Base-by-base conservation (phyloP, 139 green algal genomes). In the Mychonastes homosphaera region DNA sequence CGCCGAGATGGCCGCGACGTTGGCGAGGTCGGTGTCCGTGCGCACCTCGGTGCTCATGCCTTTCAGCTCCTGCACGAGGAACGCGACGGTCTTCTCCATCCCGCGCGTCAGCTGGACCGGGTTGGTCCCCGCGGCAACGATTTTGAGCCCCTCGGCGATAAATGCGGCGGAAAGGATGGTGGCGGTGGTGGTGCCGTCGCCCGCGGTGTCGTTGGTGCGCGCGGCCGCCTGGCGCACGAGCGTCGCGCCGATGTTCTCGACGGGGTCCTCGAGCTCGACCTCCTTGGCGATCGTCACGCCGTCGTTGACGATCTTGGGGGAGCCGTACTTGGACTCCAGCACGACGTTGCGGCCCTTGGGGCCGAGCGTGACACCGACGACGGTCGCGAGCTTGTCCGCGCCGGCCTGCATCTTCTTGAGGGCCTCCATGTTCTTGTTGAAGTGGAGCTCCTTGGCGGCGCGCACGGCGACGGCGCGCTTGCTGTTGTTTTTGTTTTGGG, bases 291-390 rank as follows among this genome's bases (percentile, higher is more conserved):
- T 88, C 40, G 88, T 96, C 21, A 98, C 93, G 56, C 93, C 93
- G 71, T 99, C 93, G 67, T 99, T 99, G 21, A 99, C 92, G 53
- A 99, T 98, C 75, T 95, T 94, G 32, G 93, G 93, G 21, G 88
- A 95, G 51, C 93, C 93, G 46, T 93, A 99, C 81, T 98, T 98
- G 76, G 81, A 91, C 82, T 99, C 93, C 18, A 99, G 82, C 56
- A 99, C 93, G 24, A 99, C 93, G 63, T 99, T 99, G 62, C 93
- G 87, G 4, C 92, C 78, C 85, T 99, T 99, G 67, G 93, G 93
- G 7, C 93, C 93, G 38, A 99, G 85, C n/a, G 93, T 99, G 8
- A 99, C 92, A 54, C 93, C 93, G 19, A 99, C 93, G 9, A 98
- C 84, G 44, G 79, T 88, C 28, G 93, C 90, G 18, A 99, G 88